These are phyloP conservation scores for Thalassiosira livingstoniorum DNA, from an alignment of 352 stramenopile species.

Conservation along the genomic window DNA sequence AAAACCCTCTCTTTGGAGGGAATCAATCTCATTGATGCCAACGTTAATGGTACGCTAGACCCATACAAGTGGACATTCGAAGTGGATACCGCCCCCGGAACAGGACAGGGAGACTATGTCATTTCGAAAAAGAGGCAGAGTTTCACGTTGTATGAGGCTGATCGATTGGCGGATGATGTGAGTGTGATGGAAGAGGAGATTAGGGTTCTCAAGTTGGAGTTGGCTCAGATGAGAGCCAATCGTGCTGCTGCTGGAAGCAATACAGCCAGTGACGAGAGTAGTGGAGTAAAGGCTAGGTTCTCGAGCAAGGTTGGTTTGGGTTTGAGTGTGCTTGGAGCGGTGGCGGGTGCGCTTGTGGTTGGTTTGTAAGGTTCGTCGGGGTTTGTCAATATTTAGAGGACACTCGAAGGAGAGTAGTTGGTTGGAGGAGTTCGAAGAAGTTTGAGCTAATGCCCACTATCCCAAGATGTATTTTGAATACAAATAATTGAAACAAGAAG, in stretches of 20 bases:
- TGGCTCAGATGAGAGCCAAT: constrained; percentile 33
- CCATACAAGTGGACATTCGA: constrained; percentile 36
- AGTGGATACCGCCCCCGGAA: constrained; percentile 36
- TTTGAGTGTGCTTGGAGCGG: constrained; percentile 9
- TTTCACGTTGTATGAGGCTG: constrained; percentile 64
- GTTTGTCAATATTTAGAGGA: neutral
- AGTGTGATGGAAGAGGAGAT: constrained; percentile 35
- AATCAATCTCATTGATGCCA: constrained; percentile 55
- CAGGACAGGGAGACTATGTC: constrained; percentile 70
- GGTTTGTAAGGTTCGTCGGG: constrained; percentile 22
- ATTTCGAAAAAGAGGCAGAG: constrained; percentile 71
- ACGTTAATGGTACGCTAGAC: constrained; percentile 11
- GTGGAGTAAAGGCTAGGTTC: constrained; percentile 1
- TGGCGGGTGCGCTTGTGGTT: constrained; percentile 8
- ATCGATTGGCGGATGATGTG: constrained; percentile 51
- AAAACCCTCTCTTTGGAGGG: constrained; percentile 44
- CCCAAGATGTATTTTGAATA: too few relatives aligned
- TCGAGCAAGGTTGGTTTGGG: constrained; percentile 5
- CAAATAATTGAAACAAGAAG: neutral
- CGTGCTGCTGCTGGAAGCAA: neutral
- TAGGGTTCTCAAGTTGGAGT: constrained; percentile 42
- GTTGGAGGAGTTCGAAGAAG: neutral
- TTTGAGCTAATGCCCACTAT: too few relatives aligned
- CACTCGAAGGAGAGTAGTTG: neutral
- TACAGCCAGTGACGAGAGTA: neutral